Evolutionary conservation across 495 filamentous ascomycete species (phyloP), one percentile per base, ranked within the genome.

Genomic region (Penicillium turbatum): DNA sequence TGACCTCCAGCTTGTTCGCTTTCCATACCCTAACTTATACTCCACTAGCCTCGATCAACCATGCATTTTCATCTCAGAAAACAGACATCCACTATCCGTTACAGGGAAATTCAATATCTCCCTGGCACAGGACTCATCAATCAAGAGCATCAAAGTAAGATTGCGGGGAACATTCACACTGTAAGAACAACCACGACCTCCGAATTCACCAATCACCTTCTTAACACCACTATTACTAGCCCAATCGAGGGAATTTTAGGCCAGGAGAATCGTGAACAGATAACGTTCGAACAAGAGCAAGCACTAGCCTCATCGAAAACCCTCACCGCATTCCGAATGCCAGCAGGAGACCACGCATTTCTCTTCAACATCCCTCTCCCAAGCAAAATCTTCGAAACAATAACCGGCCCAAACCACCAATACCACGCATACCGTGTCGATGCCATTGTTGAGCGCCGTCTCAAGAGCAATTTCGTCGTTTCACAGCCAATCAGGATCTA

Each of bases 351-450:
- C 16, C 62, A 68, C 40, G 55, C 61, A 30, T 68, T 68, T 36
- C 52, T 59, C 10, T 63, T 68, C 53, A 37, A 54, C 3, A 59
- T 68, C 12, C 52, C 60, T 5, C 39, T 68, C 6, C 15, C 47
- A 16, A 27, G 32, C 0, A 50, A 47, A 15, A 38, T 60, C 5
- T 17, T 52, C 11, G 63, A 61, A 21, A 66, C 62, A 0, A 40
- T 64, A 4, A 53, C 53, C 1, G 60, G 60, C 0, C 54, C 51
- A 19, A 41, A 41, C 3, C 54, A 65, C 37, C 38, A 51, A 15
- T 65, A 64, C 15, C 65, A 66, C 34, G 56, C 51, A 6, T 68
- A 68, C 29, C 11, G 55, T 0, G 62, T 68, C 0, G 37, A 66
- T 13, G 62, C 16, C 5, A 34, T 62, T 5, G 36, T 68, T 9